Percentiles rank a stretch among this genome's conserved stretches.
Conservation (phyloP, 2,329 filamentous ascomycete species). For the Colletotrichum aenigma region DNA sequence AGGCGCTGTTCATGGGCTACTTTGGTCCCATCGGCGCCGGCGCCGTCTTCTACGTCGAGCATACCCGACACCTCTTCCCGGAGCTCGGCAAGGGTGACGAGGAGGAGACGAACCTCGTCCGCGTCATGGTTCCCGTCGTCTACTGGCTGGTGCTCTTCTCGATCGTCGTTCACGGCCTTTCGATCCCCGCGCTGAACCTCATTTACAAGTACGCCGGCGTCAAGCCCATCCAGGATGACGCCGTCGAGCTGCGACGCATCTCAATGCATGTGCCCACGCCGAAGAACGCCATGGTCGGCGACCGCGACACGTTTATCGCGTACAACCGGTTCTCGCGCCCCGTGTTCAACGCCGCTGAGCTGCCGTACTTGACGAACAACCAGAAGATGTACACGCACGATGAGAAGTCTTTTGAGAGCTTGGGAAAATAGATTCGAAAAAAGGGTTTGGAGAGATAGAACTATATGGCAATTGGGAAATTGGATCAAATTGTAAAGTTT, state of each 20-base stretch:
- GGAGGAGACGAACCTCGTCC: slow-evolving; percentile 36
- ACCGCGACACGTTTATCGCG: slow-evolving; percentile 43
- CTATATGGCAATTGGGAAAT: neutral
- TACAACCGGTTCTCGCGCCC: slow-evolving; percentile 54
- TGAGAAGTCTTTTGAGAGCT: neutral
- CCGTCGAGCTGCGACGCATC: slow-evolving; percentile 38
- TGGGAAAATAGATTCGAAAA: neutral
- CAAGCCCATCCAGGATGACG: slow-evolving; percentile 46
- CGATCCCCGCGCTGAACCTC: slow-evolving; percentile 46
- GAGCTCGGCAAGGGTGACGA: slow-evolving; percentile 35
- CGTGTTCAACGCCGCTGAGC: neutral
- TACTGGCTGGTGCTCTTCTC: slow-evolving; percentile 46
- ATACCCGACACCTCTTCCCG: slow-evolving; percentile 46
- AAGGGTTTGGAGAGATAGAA: neutral
- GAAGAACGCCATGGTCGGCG: slow-evolving; percentile 40
- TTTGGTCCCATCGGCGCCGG: slow-evolving; percentile 81
- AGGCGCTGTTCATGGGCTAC: slow-evolving; percentile 66
- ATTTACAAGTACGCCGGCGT: slow-evolving; percentile 43
- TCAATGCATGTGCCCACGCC: slow-evolving; percentile 40
- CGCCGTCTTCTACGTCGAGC: slow-evolving; percentile 75
- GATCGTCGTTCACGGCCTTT: slow-evolving; percentile 51
- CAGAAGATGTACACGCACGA: neutral
- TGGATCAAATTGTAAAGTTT: neutral
- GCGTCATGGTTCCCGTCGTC: slow-evolving; percentile 41
- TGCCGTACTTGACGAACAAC: neutral